phyloP scores from a whole-genome alignment of 768 basidiomycete species.

The Dentipellis sp. region DNA sequence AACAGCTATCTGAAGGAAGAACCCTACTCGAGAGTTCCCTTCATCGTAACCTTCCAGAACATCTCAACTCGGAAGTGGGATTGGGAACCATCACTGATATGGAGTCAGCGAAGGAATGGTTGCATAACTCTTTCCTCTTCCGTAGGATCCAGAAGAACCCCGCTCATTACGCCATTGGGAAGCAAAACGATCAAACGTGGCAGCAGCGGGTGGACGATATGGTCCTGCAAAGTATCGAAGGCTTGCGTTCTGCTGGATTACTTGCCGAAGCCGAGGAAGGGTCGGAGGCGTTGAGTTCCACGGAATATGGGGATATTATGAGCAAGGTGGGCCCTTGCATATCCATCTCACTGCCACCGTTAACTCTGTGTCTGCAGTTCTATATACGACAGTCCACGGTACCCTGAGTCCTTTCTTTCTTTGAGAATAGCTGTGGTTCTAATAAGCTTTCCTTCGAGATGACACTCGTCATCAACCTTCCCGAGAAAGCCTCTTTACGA shows the following conservation, averaged over 20 bases:
- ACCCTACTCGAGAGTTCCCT: conserved; percentile 81
- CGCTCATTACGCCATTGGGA: conserved; percentile 56
- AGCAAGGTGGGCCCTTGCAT: conserved; percentile 48
- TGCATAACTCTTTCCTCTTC: conserved; percentile 78
- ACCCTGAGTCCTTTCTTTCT: conserved; percentile 6
- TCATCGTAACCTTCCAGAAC: conserved; percentile 78
- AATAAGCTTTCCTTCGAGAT: conserved; percentile 38
- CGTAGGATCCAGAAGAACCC: conserved; percentile 84
- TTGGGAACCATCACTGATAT: conserved; percentile 72
- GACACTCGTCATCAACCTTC: conserved; percentile 51
- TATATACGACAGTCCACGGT: conserved; percentile 70
- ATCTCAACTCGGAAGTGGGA: conserved; percentile 90
- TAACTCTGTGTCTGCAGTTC: conserved; percentile 34
- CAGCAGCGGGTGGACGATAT: conserved; percentile 64
- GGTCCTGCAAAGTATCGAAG: conserved; percentile 54
- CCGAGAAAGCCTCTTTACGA: conserved; percentile 43
- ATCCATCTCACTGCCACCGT: background rate
- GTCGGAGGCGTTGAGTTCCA: conserved; percentile 40
- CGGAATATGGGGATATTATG: conserved; percentile 81
- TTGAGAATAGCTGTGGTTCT: conserved; percentile 1
- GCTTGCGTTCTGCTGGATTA: conserved; percentile 52
- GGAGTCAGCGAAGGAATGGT: conserved; percentile 71
- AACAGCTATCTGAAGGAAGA: conserved; percentile 54
- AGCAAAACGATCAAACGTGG: conserved; percentile 51
- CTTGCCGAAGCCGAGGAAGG: conserved; percentile 35